phyloP scores from a whole-genome alignment of 164 flowering plant genomes.

The Litsea cubeba region DNA sequence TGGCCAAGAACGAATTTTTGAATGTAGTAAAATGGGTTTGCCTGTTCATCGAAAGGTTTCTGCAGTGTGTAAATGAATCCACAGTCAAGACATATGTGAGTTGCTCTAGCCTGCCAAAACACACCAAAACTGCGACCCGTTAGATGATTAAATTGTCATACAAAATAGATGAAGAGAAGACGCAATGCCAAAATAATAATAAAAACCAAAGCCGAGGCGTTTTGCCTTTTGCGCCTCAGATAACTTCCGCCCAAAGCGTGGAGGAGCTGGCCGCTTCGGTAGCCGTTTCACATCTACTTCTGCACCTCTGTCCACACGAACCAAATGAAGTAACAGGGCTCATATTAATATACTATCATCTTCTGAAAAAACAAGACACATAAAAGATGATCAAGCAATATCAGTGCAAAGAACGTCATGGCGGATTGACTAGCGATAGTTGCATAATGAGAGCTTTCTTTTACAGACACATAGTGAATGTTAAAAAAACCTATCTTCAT shows the following conservation, averaged over 20 bases:
- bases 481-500: too few relatives aligned
- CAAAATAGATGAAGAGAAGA: not conserved
- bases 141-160: not conserved
- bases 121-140: not conserved
- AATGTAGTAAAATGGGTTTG: slow-evolving; percentile 19
- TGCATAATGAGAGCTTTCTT: too few relatives aligned
- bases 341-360: not conserved
- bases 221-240: slow-evolving; percentile 84
- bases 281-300: slow-evolving; percentile 83
- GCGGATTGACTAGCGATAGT: too few relatives aligned
- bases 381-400: too few relatives aligned
- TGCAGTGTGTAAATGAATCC: slow-evolving; percentile 74
- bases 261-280: slow-evolving; percentile 94
- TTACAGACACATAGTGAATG: too few relatives aligned
- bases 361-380: not conserved
- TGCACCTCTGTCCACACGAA: slow-evolving; percentile 43
- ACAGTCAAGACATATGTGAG: slow-evolving; percentile 94
- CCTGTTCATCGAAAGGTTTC: slow-evolving; percentile 95
- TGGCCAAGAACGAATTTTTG: too few relatives aligned
- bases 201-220: not conserved
- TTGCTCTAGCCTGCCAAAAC: slow-evolving; percentile 78
- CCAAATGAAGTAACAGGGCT: not conserved
- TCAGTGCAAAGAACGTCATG: too few relatives aligned
- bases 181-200: not conserved
- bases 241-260: slow-evolving; percentile 92